A percentile compares a stretch with the other conserved stretches of the same genome.
phyloP scores from a whole-genome alignment of 2,329 filamentous ascomycete species.

The Aspergillus felis region DNA sequence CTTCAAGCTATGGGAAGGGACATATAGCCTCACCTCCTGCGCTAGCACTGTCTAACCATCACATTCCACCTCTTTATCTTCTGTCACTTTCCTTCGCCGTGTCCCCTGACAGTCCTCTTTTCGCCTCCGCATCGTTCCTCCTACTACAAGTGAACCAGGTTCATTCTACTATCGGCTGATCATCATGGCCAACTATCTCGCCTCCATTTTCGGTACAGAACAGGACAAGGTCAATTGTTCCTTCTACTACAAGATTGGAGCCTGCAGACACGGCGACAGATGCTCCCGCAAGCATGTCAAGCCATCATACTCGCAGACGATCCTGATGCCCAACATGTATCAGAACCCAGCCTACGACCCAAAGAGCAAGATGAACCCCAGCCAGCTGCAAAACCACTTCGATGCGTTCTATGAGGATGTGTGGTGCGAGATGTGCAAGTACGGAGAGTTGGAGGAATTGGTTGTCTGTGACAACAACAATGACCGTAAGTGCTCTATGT shows the following conservation, averaged over 20 bases:
- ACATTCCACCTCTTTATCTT: neutral
- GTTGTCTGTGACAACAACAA: slow-evolving; percentile 99
- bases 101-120: neutral
- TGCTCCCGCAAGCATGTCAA: slow-evolving; percentile 99
- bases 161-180: neutral
- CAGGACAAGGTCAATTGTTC: slow-evolving; percentile 99
- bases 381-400: slow-evolving; percentile 97
- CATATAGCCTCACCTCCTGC: slow-evolving; percentile 4
- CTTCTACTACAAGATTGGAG: slow-evolving; percentile 99
- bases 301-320: slow-evolving; percentile 94
- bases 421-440: slow-evolving; percentile 99
- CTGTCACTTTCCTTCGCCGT: neutral
- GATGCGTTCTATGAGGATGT: slow-evolving; percentile 99
- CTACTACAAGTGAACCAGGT: neutral
- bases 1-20: slow-evolving; percentile 20
- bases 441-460: slow-evolving; percentile 93
- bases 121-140: neutral
- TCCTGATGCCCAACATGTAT: slow-evolving; percentile 97
- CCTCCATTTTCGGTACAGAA: slow-evolving; percentile 98
- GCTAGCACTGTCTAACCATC: slow-evolving; percentile 5
- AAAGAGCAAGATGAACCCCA: slow-evolving; percentile 93
- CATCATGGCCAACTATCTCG: slow-evolving; percentile 93
- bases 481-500: slow-evolving; percentile 64
- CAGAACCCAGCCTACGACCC: slow-evolving; percentile 97
- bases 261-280: slow-evolving; percentile 95